Base-by-base conservation (phyloP, 2,329 filamentous ascomycete genomes). In the Fusarium subtropicale region DNA sequence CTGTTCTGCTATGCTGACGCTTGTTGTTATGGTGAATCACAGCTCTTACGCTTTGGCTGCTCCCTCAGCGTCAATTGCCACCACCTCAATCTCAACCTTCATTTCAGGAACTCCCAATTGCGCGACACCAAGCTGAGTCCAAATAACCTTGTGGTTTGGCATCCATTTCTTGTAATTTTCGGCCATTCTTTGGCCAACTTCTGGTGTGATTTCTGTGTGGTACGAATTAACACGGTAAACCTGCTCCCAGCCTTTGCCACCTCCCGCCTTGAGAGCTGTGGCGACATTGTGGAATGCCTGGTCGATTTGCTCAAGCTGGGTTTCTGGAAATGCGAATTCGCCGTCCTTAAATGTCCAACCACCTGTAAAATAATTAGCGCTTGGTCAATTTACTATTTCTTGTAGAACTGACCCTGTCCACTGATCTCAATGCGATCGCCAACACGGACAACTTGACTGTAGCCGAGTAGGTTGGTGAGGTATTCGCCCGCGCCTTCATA, bases 241-340 rank as follows among this genome's bases (percentile, higher is more conserved):
- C 67, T 88, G 84, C 33, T 74, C 71, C 84, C 83, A 87, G 9
- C 84, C 85, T 54, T 85, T 82, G 0, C 85, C 85, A 2, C 87
- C 87, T 0, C 85, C 86, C 3, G 80, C 63, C 50, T 80, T 81
- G 2, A 89, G 75, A 9, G 74, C 77, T 2, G 79, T 71, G 4
- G 89, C 84, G 6, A 89, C 83, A 58, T 89, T 89, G 0, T 73
- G 71, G 68, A 89, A 89, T 0, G 86, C 84, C 63, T 81, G 77
- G 53, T 83, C 81, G 48, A 86, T 82, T 55, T 86, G 77, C 0
- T 76, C 77, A 34, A 79, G 78, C 34, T 83, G 74, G 11, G 81
- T 76, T 4, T 66, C 67, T 56, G 72, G 59, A 46, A 84, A 75
- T 74, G 71, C 50, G 78, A 81, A 31, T 3, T 46, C 47, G 3